These are phyloP conservation scores for Henckelia pumila DNA, from an alignment of 257 asterid species.

Conservation along the genomic window DNA sequence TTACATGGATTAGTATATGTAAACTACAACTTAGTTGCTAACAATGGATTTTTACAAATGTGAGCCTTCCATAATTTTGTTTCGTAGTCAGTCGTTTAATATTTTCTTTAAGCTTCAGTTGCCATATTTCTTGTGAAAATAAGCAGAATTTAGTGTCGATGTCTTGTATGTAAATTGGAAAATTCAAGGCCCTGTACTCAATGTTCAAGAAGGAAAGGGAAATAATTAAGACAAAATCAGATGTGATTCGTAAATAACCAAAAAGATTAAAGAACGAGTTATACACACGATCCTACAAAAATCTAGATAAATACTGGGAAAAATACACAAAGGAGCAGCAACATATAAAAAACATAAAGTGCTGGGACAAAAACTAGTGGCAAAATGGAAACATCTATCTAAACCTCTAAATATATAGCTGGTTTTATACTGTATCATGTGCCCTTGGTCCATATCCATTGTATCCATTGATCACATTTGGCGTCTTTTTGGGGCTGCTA, in stretches of 20 bases:
- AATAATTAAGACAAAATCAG: neutral
- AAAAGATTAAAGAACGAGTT: conserved; percentile 31
- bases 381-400: conserved; percentile 20
- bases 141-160: neutral
- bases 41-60: neutral
- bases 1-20: neutral
- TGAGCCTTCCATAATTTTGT: neutral
- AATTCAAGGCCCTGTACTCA: neutral
- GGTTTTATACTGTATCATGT: conserved; percentile 21
- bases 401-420: conserved; percentile 18
- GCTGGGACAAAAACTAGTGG: conserved; percentile 12
- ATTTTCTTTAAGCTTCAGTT: too few species aligned
- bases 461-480: conserved; percentile 31
- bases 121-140: neutral
- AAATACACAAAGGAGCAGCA: conserved; percentile 12
- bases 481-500: conserved; percentile 33
- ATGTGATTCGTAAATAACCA: neutral
- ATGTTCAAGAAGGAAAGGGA: neutral
- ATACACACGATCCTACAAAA: conserved; percentile 29
- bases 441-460: conserved; percentile 31
- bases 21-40: neutral
- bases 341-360: conserved; percentile 19
- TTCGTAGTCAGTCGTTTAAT: neutral
- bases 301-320: conserved; percentile 26
- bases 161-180: neutral